Evolutionary conservation across 2,329 filamentous ascomycete genomes (phyloP).

Genomic region (Colletotrichum aenigma): DNA sequence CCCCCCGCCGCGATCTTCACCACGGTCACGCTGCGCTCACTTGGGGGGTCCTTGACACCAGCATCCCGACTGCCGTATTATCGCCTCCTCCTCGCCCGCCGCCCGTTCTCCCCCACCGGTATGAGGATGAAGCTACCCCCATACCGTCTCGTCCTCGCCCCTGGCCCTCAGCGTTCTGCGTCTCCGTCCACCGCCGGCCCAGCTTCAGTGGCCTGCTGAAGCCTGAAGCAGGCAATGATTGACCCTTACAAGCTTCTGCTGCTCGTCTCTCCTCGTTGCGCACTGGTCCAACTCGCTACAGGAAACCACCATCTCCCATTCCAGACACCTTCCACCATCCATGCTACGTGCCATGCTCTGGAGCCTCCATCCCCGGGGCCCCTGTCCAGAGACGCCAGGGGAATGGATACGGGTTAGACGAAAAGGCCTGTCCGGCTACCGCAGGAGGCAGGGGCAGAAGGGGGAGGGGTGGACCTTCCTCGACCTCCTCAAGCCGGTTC

Average conservation of each 20-base stretch:
- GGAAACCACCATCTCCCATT: conserved; percentile 1
- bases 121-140: conserved; percentile 8
- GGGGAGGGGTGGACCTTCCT: conserved; percentile 1
- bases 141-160: background rate
- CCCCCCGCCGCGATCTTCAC: conserved; percentile 1
- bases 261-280: background rate
- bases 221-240: background rate
- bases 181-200: background rate
- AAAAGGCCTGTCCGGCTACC: background rate
- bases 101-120: background rate
- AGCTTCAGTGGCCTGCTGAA: background rate
- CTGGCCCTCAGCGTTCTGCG: background rate
- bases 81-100: conserved; percentile 1
- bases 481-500: background rate
- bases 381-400: conserved; percentile 8
- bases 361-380: background rate
- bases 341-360: background rate
- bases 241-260: background rate
- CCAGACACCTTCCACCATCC: conserved; percentile 4
- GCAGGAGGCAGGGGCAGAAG: background rate
- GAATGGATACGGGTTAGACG: background rate
- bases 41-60: background rate
- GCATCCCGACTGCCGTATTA: background rate
- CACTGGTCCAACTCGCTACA: conserved; percentile 4
- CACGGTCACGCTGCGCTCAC: background rate